A percentile compares a stretch with the other conserved stretches of the same genome.
phyloP scores from a whole-genome alignment of 2,329 filamentous ascomycete species.

The Diaporthe longicolla region DNA sequence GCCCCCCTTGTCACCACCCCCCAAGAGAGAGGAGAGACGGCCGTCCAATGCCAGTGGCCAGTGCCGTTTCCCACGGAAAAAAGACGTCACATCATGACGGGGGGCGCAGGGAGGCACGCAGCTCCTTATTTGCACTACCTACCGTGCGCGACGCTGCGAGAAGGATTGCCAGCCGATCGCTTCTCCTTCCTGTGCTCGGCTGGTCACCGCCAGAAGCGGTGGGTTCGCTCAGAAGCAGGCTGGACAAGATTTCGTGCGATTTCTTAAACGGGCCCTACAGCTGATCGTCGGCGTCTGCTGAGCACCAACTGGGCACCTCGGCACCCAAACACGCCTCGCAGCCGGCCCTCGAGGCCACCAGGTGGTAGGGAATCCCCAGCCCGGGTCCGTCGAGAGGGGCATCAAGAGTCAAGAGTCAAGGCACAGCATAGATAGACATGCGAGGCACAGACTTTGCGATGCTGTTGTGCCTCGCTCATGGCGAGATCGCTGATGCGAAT shows the following conservation, averaged over 20 bases:
- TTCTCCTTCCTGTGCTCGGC: conserved; percentile 23
- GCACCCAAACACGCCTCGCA: not conserved
- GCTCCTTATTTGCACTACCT: conserved; percentile 39
- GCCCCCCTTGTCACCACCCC: not conserved
- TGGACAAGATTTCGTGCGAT: conserved; percentile 17
- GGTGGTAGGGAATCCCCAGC: conserved; percentile 15
- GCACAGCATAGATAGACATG: not conserved
- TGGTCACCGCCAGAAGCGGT: conserved; percentile 36
- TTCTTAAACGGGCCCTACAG: conserved; percentile 2
- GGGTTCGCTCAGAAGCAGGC: conserved; percentile 20
- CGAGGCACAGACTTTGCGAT: not conserved
- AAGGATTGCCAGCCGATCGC: conserved; percentile 33
- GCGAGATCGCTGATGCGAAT: conserved; percentile 21
- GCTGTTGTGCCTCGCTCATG: not conserved
- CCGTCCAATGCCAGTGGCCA: conserved; percentile 17
- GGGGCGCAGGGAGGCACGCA: conserved; percentile 28
- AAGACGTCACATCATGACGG: conserved; percentile 37
- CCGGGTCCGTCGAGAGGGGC: not conserved
- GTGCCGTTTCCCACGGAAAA: conserved; percentile 23
- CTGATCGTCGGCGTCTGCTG: conserved; percentile 30
- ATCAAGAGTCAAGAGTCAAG: not conserved
- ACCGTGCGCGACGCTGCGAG: conserved; percentile 13
- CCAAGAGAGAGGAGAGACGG: not conserved
- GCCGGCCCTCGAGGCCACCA: not conserved
- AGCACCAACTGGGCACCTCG: conserved; percentile 6